Evolutionary conservation across 495 filamentous ascomycete species (phyloP), one percentile per base, ranked within the genome.

Genomic region (Xylaria grammica): DNA sequence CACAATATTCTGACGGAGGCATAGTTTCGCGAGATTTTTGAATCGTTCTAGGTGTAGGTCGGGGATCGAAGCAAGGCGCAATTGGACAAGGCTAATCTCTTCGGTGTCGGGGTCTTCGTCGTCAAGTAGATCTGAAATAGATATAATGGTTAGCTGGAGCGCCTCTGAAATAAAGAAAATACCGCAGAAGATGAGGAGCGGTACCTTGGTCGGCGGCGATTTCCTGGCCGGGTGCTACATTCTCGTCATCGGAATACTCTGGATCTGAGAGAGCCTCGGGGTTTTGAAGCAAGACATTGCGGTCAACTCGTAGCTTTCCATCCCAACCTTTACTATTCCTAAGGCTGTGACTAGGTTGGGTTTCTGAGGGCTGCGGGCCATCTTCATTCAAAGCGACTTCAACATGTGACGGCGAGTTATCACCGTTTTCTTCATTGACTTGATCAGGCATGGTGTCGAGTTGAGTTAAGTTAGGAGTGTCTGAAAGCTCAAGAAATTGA

Each of bases 1-100:
- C 74, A 99, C 93, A 70, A 88, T 81, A 73, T 99, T 99, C 74
- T 99, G 95, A 49, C 95, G 94, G 17, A 99, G 87, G 71, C 95
- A 97, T 76, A 99, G 75, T 79, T 90, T 89, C 74, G 85, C 80
- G 34, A 94, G 81, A 49, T 92, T 87, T 48, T 81, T 80, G 77
- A 99, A 99, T 52, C 96, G 85, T 57, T 93, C 90, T 34, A 99
- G 84, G 24, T 78, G 84, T 32, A 99, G 85, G 9, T 90, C 86
- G 10, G 90, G 77, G 66, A 98, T 90, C 11, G 91, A 93, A 44
- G 82, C 76, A 75, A 99, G 86, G 62, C 94, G 90, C 64, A 88
- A 89, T 73, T 98, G 93, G 34, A 93, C 87, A 68, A 94, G 87
- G 71, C 96, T 93, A 69, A 99, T 94, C 62, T 98, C 93, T 82